Base-by-base conservation (phyloP, 2,329 filamentous ascomycete genomes). In the Helotiales sp. region DNA sequence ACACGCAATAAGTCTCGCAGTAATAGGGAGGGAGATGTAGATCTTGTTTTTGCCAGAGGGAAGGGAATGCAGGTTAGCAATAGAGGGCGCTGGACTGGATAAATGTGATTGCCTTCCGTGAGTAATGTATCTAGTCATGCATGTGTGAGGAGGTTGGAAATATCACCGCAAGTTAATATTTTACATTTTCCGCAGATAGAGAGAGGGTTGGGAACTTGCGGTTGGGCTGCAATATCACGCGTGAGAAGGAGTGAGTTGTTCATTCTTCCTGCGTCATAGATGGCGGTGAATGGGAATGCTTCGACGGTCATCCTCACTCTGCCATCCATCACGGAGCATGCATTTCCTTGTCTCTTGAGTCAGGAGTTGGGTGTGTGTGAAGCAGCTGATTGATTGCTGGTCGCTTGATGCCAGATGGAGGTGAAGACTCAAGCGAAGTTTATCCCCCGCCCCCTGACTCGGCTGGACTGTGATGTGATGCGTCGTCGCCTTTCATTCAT, bases 81-180 rank as follows among this genome's bases (percentile, higher is more conserved):
- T 43, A 59, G 6, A 47, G 40, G 34, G 40, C 37, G 30, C n/a
- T 55, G 30, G 30, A n/a, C 11, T 57, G 54, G 54, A 57, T 37
- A 37, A 57, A 37, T 57, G 20, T 57, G 54, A 30, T 37, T 37
- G 20, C 37, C 57, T 45, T 49, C 37, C 24, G 37, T 49, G 13
- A 49, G 58, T 64, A 66, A 67, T 71, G 62, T 73, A 70, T 66
- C 55, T 64, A 68, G 50, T 69, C 69, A 71, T 71, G 69, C 70
- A 66, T 49, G 13, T 15, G 47, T 43, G 64, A 58, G 67, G 71
- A 70, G 69, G 70, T 63, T 71, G 66, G 72, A 54, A 40, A 71
- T 65, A 66, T 69, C 66, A 62, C 63, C 32, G 63, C 64, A 67
- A 68, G 34, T 69, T 67, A 68, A 64, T 32, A 45, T 40, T 37